phyloP scores from a whole-genome alignment of 2,329 filamentous ascomycete genomes.

The Xylaria sp. region DNA sequence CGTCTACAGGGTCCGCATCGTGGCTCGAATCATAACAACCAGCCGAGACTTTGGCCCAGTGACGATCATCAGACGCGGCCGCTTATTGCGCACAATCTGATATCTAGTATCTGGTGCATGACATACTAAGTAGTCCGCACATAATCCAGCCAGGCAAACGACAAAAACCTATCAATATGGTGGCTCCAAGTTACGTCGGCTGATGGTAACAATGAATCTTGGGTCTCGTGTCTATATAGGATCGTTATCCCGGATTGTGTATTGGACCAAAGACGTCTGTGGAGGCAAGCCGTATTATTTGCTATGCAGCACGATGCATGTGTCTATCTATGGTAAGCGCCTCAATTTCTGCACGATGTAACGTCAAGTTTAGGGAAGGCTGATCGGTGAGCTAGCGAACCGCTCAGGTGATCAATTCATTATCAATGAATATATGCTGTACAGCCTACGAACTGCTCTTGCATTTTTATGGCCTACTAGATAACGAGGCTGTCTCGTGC shows the following conservation, averaged over 20 bases:
- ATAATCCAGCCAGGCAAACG: not conserved
- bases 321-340: conserved; percentile 17
- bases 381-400: conserved; percentile 17
- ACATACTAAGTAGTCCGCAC: not conserved
- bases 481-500: too few relatives aligned
- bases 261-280: conserved; percentile 15
- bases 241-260: conserved; percentile 7
- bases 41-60: conserved; percentile 9
- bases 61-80: conserved; percentile 24
- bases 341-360: conserved; percentile 27
- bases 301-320: not conserved
- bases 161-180: conserved; percentile 10
- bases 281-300: not conserved
- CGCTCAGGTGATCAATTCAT: not conserved
- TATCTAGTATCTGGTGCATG: not conserved
- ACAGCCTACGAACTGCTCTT: too few relatives aligned
- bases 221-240: not conserved
- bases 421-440: not conserved
- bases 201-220: not conserved
- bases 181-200: conserved; percentile 8
- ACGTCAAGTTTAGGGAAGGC: conserved; percentile 24
- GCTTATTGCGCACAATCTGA: conserved; percentile 19
- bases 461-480: too few relatives aligned
- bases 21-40: conserved; percentile 36
- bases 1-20: conserved; percentile 18